Evolutionary conservation across 2,329 filamentous ascomycete genomes (phyloP), one percentile per base, ranked within the genome.

Genomic region (Botryosphaeria dothidea): DNA sequence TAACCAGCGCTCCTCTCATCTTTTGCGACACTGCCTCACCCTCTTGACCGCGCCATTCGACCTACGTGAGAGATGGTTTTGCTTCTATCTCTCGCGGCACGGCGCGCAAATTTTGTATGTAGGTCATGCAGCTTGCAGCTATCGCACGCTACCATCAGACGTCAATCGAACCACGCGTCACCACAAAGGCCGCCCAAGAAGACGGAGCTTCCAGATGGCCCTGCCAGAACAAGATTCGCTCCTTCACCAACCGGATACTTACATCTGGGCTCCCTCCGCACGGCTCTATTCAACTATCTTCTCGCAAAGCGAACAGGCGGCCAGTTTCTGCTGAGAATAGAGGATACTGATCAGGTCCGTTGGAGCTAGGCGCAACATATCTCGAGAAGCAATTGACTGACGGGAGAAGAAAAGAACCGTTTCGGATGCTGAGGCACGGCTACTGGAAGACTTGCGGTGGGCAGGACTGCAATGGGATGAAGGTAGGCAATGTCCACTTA

Each of bases 231-330:
- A 19, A 89, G 95, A 52, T 99, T 99, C 78, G 95, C 96, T 1
- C 95, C 95, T 0, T 98, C 95, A 1, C 95, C 95, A 0, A 99
- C 95, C 0, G 95, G 95, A 1, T 93, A 94, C 72, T 84, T 99
- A 25, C 95, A 99, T 78, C 83, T 99, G 13, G 95, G 95, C 3
- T 97, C 93, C 0, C 78, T 99, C 38, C 85, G 95, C 66, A 99
- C 95, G 0, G 96, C 96, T 0, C 79, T 99, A n/a, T 98, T 93
- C 81, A 98, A 97, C 73, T 97, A 94, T 70, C 82, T 99, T 4
- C 84, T 96, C n/a, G 93, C 95, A 0, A 91, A 89, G 72, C 88
- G 90, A 2, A 97, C 95, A 0, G 89, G 90, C 4, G 95, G 95
- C 6, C 90, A 96, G 75, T 99, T 99, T 72, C 79, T 99, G 11